Evolutionary conservation across 2,329 filamentous ascomycete species (phyloP), one percentile per base, ranked within the genome.

Genomic region (Sphaerulina vaccinii): DNA sequence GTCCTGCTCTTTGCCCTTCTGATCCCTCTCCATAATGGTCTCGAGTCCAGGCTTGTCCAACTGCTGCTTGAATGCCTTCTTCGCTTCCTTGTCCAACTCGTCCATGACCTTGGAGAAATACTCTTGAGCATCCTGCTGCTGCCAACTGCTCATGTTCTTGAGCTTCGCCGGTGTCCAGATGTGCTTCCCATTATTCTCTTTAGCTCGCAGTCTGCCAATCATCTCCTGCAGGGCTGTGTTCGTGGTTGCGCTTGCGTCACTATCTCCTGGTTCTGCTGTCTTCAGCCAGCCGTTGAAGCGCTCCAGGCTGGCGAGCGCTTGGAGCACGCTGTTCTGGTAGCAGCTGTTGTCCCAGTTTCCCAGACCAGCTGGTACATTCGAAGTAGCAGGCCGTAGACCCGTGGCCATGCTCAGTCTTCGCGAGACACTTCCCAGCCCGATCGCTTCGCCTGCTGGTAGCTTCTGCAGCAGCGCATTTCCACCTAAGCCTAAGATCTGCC

Each of bases 111-210:
- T 95, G 13, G 90, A 92, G 64, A 88, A 96, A 69, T 97, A 99
- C 70, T 99, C 93, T 67, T 97, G 93, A 4, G 93, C 93, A 71
- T 99, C 93, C 71, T 99, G 93, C 68, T 97, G 93, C 61, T 95
- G 88, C 82, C 88, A 95, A 23, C 88, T 96, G 70, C 86, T 92
- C 86, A 97, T 95, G 8, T 85, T 91, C 71, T 96, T 96, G 39
- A 96, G 75, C 49, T 86, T 82, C 0, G 80, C 75, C 0, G 89
- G 88, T 5, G 90, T 90, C 89, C 89, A 96, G 11, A 96, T 75
- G 16, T 85, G 86, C 62, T 79, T 80, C 6, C 89, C 89, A 55
- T 88, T 85, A 62, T 90, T 88, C 7, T 78, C 73, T 0, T 80
- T 72, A 63, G 86, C 79, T 62, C 87, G 88, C 32, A 96, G 75